Percentiles rank a stretch among this genome's conserved stretches.
These are phyloP conservation scores for Colletotrichum spinosum DNA, from an alignment of 2,329 filamentous ascomycete species.

Conservation along the genomic window DNA sequence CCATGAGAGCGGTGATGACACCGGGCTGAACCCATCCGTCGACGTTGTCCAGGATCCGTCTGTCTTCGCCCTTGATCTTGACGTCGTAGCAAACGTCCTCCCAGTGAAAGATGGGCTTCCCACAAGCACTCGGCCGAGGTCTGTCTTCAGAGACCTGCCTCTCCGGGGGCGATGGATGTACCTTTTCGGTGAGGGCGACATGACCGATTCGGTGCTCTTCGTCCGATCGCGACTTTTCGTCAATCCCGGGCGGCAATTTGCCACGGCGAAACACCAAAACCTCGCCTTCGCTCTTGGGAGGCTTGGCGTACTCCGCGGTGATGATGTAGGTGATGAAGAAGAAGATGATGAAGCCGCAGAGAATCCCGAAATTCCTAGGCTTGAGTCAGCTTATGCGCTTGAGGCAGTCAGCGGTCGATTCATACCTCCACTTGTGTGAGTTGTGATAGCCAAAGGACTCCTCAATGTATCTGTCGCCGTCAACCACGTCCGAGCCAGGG, in stretches of 20 bases:
- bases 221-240: slow-evolving; percentile 5
- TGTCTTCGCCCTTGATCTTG: slow-evolving; percentile 73
- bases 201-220: slow-evolving; percentile 23
- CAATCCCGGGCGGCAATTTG: slow-evolving; percentile 61
- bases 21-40: slow-evolving; percentile 85
- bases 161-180: not conserved
- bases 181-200: not conserved
- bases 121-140: slow-evolving; percentile 29
- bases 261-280: slow-evolving; percentile 69
- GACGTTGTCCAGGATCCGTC: slow-evolving; percentile 76
- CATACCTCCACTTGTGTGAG: slow-evolving; percentile 58
- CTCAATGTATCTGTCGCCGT: slow-evolving; percentile 58
- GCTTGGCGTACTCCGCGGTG: slow-evolving; percentile 73
- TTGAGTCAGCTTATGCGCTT: not conserved
- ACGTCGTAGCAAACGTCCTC: slow-evolving; percentile 71
- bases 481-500: slow-evolving; percentile 54
- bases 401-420: accelerated
- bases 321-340: slow-evolving; percentile 72
- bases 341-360: slow-evolving; percentile 71
- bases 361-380: slow-evolving; percentile 73
- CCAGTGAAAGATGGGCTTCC: slow-evolving; percentile 71
- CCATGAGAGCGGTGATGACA: slow-evolving; percentile 79
- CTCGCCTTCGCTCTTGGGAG: slow-evolving; percentile 79
- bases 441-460: slow-evolving; percentile 56
- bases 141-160: not conserved